Evolutionary conservation across 768 basidiomycete species (phyloP).

Genomic region (Amanita rubescens): DNA sequence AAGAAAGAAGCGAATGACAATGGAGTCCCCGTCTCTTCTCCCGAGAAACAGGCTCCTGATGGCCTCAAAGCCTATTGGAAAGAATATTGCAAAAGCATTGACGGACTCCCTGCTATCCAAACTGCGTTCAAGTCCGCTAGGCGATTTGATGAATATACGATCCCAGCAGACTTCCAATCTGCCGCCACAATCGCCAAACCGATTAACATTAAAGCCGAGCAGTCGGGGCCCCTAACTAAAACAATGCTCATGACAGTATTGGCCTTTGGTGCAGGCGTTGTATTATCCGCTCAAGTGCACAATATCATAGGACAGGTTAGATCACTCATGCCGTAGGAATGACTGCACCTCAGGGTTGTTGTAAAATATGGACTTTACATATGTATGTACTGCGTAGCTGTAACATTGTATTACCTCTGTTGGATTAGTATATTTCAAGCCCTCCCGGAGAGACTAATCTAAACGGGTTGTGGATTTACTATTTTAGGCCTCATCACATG

Average conservation of each 20-base stretch:
- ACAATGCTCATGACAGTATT: too few species aligned
- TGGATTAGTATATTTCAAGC: too few species aligned
- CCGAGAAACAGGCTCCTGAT: constrained; percentile 26
- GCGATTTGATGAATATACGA: too few species aligned
- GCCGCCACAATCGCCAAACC: too few species aligned
- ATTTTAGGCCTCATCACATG: background rate
- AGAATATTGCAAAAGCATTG: constrained; percentile 36
- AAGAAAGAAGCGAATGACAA: constrained; percentile 38
- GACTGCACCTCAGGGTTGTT: background rate
- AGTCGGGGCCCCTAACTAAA: too few species aligned
- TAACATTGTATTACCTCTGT: too few species aligned
- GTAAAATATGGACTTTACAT: too few species aligned
- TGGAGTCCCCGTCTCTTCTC: too few species aligned
- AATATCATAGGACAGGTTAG: background rate
- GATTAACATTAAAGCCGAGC: too few species aligned
- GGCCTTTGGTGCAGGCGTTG: background rate
- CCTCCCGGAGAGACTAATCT: too few species aligned
- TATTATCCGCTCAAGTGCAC: background rate
- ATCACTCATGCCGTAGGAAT: background rate
- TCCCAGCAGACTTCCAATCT: too few species aligned
- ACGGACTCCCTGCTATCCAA: background rate
- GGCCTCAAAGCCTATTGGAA: constrained; percentile 51
- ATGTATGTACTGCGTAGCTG: too few species aligned
- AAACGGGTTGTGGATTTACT: background rate
- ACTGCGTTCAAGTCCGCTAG: background rate